Evolutionary conservation across 2,329 filamentous ascomycete species (phyloP).

Genomic region (Juglanconis oblonga): DNA sequence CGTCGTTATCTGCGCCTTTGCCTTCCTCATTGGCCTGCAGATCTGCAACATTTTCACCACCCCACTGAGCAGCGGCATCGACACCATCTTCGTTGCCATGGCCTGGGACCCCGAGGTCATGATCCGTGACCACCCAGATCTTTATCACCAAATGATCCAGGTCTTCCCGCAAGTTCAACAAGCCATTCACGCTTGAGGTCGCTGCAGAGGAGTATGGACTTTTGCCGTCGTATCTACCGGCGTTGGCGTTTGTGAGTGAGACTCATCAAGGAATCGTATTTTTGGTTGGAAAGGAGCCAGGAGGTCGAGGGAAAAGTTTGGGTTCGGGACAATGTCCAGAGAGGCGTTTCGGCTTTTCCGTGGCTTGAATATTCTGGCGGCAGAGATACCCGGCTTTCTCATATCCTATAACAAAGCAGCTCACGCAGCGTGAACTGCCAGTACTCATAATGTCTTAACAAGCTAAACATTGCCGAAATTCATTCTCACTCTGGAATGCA

Average conservation of each 20-base stretch:
- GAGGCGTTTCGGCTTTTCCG: background rate
- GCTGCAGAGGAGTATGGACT: background rate
- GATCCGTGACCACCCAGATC: slow-evolving; percentile 74
- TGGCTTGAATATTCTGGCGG: background rate
- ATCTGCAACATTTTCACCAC: slow-evolving; percentile 88
- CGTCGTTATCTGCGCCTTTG: slow-evolving; percentile 74
- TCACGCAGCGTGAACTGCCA: background rate
- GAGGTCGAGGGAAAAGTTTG: background rate
- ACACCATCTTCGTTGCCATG: slow-evolving; percentile 84
- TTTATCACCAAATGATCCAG: slow-evolving; percentile 74
- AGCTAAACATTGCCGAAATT: background rate
- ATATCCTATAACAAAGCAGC: background rate
- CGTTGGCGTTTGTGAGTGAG: background rate
- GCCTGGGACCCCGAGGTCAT: slow-evolving; percentile 71
- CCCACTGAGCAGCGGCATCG: slow-evolving; percentile 81
- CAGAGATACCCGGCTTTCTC: background rate
- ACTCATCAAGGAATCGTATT: too few relatives aligned
- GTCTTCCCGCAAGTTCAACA: slow-evolving; percentile 84
- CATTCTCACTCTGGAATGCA: background rate
- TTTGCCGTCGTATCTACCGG: background rate
- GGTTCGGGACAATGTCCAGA: background rate
- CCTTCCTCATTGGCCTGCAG: slow-evolving; percentile 87
- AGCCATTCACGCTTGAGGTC: slow-evolving; percentile 63
- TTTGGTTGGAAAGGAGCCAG: too few relatives aligned
- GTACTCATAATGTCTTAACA: background rate